Base-by-base conservation (phyloP, 345 rosid species). In the Melaleuca quinquenervia region DNA sequence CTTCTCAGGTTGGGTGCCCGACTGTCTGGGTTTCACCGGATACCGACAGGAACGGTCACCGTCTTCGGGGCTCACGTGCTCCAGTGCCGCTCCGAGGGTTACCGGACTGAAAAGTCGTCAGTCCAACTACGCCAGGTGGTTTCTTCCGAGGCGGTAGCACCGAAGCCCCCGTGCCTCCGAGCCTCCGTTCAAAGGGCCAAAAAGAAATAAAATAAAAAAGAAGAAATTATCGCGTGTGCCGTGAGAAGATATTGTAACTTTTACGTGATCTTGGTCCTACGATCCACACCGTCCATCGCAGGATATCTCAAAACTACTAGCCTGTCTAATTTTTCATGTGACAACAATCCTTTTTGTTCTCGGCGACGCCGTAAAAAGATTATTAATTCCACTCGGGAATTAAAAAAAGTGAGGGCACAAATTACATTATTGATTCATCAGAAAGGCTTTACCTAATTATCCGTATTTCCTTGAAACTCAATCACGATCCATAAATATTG, bases 41-140 rank as follows among this genome's bases (percentile, higher is more conserved):
- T 56, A 82, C 84, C 87, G 84, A 86, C 84, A 82, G 80, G 52
- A 20, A 49, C 83, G 87, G 62, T 86, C 52, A 44, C 76, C 49
- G 48, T 50, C 49, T 22, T 60, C 48, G 11, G 55, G 83, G 82
- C 14, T 62, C 78, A 44, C 84, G 3, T 54, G 56, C 10, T 54
- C 55, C 49, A 20, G 54, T 80, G 78, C 87, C 20, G n/a, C 87
- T 0, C 62, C 60, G 52, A 24, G 32, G 87, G 54, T 82, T 58
- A 82, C 87, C 87, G 50, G 53, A 6, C 50, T 52, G 76, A 6
- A 54, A 50, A 58, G 54, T 7, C 50, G 82, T 58, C 85, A 48
- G 54, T 22, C 50, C n/a, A 7, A 49, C 83, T 11, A 12, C 2
- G 21, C 70, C 60, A 82, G 44, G 53, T 20, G 56, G 53, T 50